Evolutionary conservation across 352 stramenopile genomes (phyloP).

Genomic region (Phytophthora uliginosa): DNA sequence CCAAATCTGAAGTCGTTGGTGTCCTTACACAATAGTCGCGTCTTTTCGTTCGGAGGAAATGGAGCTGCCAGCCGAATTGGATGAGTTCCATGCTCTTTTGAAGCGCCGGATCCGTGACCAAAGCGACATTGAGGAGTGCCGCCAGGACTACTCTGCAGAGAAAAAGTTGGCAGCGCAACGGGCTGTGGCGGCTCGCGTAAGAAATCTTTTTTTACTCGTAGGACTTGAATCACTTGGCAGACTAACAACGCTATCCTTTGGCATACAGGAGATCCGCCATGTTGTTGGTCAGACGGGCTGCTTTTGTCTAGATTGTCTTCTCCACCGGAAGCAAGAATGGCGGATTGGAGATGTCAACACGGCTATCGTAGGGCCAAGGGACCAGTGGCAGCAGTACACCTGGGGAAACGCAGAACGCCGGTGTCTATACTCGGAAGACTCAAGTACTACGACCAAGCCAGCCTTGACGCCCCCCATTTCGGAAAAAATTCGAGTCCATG

Average conservation of each 20-base stretch:
- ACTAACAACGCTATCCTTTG: not conserved
- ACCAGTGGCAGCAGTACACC: conserved; percentile 71
- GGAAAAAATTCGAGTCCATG: conserved; percentile 61
- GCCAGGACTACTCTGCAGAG: conserved; percentile 24
- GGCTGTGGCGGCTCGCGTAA: conserved; percentile 26
- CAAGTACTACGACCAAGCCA: conserved; percentile 24
- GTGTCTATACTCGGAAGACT: conserved; percentile 42
- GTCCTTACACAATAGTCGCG: conserved; percentile 20
- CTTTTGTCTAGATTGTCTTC: conserved; percentile 80
- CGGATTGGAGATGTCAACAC: conserved; percentile 78
- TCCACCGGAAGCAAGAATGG: conserved; percentile 82
- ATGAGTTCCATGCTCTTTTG: conserved; percentile 60
- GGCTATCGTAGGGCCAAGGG: conserved; percentile 67
- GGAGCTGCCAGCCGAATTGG: conserved; percentile 53
- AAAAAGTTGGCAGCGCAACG: conserved; percentile 35
- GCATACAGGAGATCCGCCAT: conserved; percentile 50
- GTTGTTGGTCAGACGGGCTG: conserved; percentile 76
- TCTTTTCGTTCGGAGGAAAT: conserved; percentile 35
- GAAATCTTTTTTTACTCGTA: not conserved
- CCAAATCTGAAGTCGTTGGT: not conserved
- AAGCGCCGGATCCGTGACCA: conserved; percentile 69
- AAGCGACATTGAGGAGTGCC: conserved; percentile 55
- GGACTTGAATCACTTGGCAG: not conserved
- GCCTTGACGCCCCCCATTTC: conserved; percentile 50
- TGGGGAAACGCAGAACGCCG: conserved; percentile 72